Evolutionary conservation across 805 yeast species (phyloP).

Genomic region (Ogataea kodamae): DNA sequence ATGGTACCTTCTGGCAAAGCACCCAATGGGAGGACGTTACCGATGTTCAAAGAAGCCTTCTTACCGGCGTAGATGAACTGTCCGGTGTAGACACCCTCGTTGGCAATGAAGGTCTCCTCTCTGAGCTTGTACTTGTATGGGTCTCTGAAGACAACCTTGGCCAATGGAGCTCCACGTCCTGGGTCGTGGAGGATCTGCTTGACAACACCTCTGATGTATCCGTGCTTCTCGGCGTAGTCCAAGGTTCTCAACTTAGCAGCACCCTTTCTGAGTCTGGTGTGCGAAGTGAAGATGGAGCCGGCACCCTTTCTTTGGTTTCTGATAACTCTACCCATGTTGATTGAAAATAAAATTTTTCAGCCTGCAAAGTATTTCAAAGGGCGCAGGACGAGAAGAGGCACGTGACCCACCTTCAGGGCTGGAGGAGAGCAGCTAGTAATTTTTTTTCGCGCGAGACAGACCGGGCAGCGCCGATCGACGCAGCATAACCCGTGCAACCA

Average conservation of each 20-base stretch:
- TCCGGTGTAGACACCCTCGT: constrained; percentile 99
- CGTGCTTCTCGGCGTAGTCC: constrained; percentile 99
- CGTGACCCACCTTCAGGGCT: too few relatives aligned
- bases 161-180: constrained; percentile 99
- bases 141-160: constrained; percentile 98
- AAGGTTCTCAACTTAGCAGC: constrained; percentile 99
- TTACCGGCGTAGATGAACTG: constrained; percentile 99
- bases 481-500: constrained; percentile 5
- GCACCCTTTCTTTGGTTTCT: constrained; percentile 99
- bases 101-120: constrained; percentile 98
- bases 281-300: constrained; percentile 99
- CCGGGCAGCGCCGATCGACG: constrained; percentile 6
- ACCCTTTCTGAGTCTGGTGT: constrained; percentile 99
- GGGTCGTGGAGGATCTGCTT: constrained; percentile 99
- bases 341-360: constrained; percentile 16
- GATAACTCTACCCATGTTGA: constrained; percentile 85
- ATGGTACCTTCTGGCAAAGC: constrained; percentile 99
- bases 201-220: constrained; percentile 99
- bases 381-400: not conserved
- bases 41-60: constrained; percentile 94
- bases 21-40: constrained; percentile 96
- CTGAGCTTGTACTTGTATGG: constrained; percentile 98
- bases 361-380: constrained; percentile 3
- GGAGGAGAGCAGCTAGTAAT: too few relatives aligned
- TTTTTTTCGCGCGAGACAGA: not conserved